Conservation (phyloP, 192 early-diverging fungal species). For the Gonapodya prolifera region DNA sequence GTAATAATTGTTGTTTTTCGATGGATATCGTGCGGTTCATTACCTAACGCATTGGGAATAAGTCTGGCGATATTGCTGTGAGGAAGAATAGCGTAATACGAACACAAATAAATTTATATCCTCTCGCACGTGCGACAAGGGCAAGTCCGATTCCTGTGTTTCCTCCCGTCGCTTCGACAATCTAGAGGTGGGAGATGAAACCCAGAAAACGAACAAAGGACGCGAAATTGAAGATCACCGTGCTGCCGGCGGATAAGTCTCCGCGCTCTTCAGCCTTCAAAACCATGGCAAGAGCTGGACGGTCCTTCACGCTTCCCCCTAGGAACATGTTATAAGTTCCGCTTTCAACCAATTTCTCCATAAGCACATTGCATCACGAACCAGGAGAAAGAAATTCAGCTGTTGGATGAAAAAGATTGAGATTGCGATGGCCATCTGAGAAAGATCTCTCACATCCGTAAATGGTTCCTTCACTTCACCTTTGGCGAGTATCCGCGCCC, state of each 20-base stretch:
- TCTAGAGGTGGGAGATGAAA: too few species aligned
- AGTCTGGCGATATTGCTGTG: too few species aligned
- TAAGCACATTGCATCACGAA: too few species aligned
- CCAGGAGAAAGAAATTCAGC: conserved; percentile 3
- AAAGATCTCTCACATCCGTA: too few species aligned
- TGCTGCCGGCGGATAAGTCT: conserved; percentile 65
- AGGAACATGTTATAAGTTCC: too few species aligned
- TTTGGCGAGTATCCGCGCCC: not conserved
- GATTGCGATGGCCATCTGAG: not conserved
- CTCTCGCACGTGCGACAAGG: conserved; percentile 83
- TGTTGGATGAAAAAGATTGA: conserved; percentile 25
- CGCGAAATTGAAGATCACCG: too few species aligned
- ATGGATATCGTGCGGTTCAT: not conserved
- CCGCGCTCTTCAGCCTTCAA: conserved; percentile 86
- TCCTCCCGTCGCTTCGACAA: conserved; percentile 16
- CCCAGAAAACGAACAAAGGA: too few species aligned
- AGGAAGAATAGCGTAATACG: too few species aligned
- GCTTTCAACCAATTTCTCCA: too few species aligned
- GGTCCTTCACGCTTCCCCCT: conserved; percentile 91
- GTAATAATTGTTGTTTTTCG: not conserved
- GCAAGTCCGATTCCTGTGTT: conserved; percentile 97
- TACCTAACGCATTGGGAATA: too few species aligned
- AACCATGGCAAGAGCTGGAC: conserved; percentile 85
- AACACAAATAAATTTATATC: conserved; percentile 80
- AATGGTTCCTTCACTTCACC: not conserved